These are phyloP conservation scores for Blakeslea trispora DNA, from an alignment of 371 early-diverging fungal species.

Conservation along the genomic window DNA sequence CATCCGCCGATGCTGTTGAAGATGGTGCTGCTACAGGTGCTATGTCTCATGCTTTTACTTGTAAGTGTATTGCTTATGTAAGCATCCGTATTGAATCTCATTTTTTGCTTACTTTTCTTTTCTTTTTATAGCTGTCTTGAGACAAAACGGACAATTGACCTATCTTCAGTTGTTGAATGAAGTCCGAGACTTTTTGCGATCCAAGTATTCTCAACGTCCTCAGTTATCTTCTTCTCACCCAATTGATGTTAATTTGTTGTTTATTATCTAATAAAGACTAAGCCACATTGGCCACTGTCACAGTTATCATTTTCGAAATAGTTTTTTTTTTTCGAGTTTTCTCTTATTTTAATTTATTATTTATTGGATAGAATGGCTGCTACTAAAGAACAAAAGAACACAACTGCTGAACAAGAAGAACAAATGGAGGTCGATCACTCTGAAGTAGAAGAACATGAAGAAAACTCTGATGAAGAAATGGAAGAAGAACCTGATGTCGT, in stretches of 20 bases:
- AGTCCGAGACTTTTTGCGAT: conserved; percentile 65
- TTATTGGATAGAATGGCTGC: conserved; percentile 20
- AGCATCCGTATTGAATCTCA: too few relatives aligned
- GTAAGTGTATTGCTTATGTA: conserved; percentile 14
- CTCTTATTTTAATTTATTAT: too few relatives aligned
- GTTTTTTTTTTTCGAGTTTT: too few relatives aligned
- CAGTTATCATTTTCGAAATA: too few relatives aligned
- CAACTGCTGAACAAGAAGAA: conserved; percentile 15
- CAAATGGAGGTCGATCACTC: conserved; percentile 27
- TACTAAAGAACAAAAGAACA: conserved; percentile 15
- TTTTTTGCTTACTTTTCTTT: conserved; percentile 1
- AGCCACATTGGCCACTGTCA: neutral
- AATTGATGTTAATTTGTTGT: conserved; percentile 71
- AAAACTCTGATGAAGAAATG: conserved; percentile 34
- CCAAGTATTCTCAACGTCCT: conserved; percentile 79
- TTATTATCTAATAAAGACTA: conserved; percentile 57
- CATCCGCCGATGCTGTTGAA: conserved; percentile 78
- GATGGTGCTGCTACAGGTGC: conserved; percentile 75
- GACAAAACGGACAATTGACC: conserved; percentile 61
- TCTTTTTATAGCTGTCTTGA: conserved; percentile 40
- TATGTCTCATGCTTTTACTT: conserved; percentile 79
- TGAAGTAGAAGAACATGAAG: conserved; percentile 31
- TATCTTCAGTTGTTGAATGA: conserved; percentile 75
- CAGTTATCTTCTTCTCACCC: conserved; percentile 78
- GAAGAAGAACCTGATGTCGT: conserved; percentile 36